Base-by-base conservation (phyloP, 208 protist species). In the Leishmania aethiopica region DNA sequence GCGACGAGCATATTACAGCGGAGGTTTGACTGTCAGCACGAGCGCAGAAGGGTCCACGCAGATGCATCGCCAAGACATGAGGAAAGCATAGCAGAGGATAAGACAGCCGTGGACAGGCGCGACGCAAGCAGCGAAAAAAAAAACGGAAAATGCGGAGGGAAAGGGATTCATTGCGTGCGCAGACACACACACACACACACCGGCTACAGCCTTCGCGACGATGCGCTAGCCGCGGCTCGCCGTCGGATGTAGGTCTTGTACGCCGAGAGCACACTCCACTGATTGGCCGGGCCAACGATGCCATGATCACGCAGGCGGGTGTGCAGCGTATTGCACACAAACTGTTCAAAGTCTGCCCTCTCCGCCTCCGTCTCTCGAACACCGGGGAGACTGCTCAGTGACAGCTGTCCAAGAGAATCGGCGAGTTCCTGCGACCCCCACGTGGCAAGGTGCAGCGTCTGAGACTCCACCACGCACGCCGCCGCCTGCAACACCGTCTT, bases 381-480 rank as follows among this genome's bases (percentile, higher is more conserved):
- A 28, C 49, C 57, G 35, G 73, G 57, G 25, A 79, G 51, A 47
- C 67, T 49, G 64, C 60, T 77, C 40, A 81, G 71, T 17, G 77
- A 82, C 4, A 62, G 10, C 53, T 79, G 82, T 5, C 72, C 72
- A 10, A 51, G 53, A 2, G 82, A 86, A 67, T 82, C 82, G 37
- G 82, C 82, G 25, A 86, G 78, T 60, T 78, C 73, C 73, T 75
- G 73, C 2, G 82, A 11, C 3, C 82, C 82, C 82, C 82, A 86
- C 74, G 74, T 79, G n/a, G 73, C 72, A 37, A 86, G 82, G 22
- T 77, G 82, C 67, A 86, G 45, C 6, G 72, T 74, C 37, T n/a
- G 32, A 37, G 59, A 47, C 15, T 64, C 71, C 78, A 86, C 19
- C 28, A 86, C 71, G 55, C 82, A 86, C 72, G 82, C 82, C 13